Base-by-base conservation (phyloP, 352 stramenopile genomes). In the Pythium scleroteichum region DNA sequence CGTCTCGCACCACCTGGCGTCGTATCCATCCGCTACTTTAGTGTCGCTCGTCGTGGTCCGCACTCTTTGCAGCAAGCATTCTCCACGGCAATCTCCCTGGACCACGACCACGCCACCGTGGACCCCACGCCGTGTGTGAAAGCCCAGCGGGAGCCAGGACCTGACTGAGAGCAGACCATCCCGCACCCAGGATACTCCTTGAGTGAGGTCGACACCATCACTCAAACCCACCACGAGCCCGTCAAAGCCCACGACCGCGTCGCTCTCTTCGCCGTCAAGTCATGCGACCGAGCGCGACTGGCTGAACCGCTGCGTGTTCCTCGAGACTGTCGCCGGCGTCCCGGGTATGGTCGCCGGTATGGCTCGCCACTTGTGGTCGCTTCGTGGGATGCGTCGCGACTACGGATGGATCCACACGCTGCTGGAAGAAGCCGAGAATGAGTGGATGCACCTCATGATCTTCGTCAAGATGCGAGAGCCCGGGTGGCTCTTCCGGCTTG, bases 361-460 rank as follows among this genome's bases (percentile, higher is more conserved):
- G 68, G 51, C 73, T 6, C 75, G 78, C 14, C 88, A 97, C 59
- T 81, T 98, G 52, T 74, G 71, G 1, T 95, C 84, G 24, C 61
- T 97, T 0, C 81, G 87, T 1, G 76, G 71, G 16, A 90, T 98
- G 72, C 63, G 76, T 27, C 73, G 82, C 14, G 90, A 96, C 72
- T 86, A 94, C 39, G 85, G 88, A 13, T 96, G 87, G 88, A 97
- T 97, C 72, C 76, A 93, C 69, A 92, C 88, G 9, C 60, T 98
- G 8, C 70, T 97, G 4, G 91, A 97, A 49, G 90, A 98, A 52
- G 86, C 88, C 16, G 92, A 98, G 69, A 97, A 98, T 68, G 91
- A 98, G 75, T 75, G 90, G 45, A 97, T 97, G 87, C 90, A 98
- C 60, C 60, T 98, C 24, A 71, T 97, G 6, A 95, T 95, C 62